Evolutionary conservation across 169 alveolate genomes (phyloP), one percentile per base, ranked within the genome.

Genomic region (Cytauxzoon felis): DNA sequence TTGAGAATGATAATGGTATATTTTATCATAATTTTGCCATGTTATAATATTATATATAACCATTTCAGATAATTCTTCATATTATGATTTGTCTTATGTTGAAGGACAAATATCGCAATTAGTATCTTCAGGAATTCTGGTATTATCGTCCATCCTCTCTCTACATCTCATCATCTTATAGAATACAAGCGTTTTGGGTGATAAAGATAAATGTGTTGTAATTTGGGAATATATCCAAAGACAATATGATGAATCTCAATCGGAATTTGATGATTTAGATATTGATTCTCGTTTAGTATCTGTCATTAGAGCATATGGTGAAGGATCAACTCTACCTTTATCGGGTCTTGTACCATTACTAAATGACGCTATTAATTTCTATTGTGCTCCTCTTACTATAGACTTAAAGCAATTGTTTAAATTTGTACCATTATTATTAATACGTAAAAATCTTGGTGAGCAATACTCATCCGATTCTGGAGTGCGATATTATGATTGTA

Each of bases 71-170:
- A n/a, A n/a, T n/a, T n/a, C n/a, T n/a, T n/a, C n/a, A n/a, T n/a
- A n/a, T n/a, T n/a, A n/a, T n/a, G n/a, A n/a, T n/a, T n/a, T n/a
- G n/a, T n/a, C n/a, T 26, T 61, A 73, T n/a, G 69, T 60, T 19
- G 84, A 73, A 47, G 51, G 51, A 4, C 69, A 73, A 56, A 52
- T 73, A 65, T 51, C 84, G 65, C 67, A 73, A 51, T 51, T 73
- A 5, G 50, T 73, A 11, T 4, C 76, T 8, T 38, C 70, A 7
- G 84, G 84, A 27, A 72, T 72, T 58, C 60, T 51, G 83, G 83
- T 72, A 38, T 52, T 52, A 9, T 16, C 27, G 1, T 9, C 1
- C 11, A 1, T 9, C 4, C 2, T 38, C 4, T 7, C 6, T 16
- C 6, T 4, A 6, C 27, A 5, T 21, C 2, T 21, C 8, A 36